These are phyloP conservation scores for Arabidopsis arenosa DNA, from an alignment of 345 rosid genomes.

Conservation along the genomic window DNA sequence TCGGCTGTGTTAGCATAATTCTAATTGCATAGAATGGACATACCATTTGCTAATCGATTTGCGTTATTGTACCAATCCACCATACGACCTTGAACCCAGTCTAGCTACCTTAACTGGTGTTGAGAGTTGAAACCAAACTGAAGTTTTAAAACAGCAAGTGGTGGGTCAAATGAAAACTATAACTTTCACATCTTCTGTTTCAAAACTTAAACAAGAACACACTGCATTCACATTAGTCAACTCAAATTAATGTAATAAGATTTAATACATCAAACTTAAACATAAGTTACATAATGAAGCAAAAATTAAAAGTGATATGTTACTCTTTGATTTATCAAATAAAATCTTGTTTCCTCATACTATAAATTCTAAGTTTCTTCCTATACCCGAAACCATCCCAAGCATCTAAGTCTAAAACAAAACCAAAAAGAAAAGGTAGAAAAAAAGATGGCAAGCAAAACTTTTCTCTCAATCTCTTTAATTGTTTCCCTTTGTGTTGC, in stretches of 20 bases:
- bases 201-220: slow-evolving; percentile 7
- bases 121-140: neutral
- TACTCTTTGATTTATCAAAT: neutral
- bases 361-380: slow-evolving; percentile 8
- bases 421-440: neutral
- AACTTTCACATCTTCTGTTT: slow-evolving; percentile 14
- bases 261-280: neutral
- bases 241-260: neutral
- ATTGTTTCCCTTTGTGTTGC: slow-evolving; percentile 4
- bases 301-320: neutral
- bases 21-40: neutral
- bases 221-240: slow-evolving; percentile 2
- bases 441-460: slow-evolving; percentile 20
- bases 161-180: neutral
- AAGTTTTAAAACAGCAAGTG: neutral
- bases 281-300: slow-evolving; percentile 1
- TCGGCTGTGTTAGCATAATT: neutral
- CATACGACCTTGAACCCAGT: no score
- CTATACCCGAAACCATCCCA: slow-evolving; percentile 4
- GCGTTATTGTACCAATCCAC: no score
- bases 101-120: neutral
- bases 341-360: neutral
- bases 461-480: neutral
- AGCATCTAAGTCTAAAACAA: slow-evolving; percentile 8
- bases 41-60: neutral